Evolutionary conservation across 176 grass and related monocot genomes (phyloP).

Genomic region (Bothriochloa decipiens): DNA sequence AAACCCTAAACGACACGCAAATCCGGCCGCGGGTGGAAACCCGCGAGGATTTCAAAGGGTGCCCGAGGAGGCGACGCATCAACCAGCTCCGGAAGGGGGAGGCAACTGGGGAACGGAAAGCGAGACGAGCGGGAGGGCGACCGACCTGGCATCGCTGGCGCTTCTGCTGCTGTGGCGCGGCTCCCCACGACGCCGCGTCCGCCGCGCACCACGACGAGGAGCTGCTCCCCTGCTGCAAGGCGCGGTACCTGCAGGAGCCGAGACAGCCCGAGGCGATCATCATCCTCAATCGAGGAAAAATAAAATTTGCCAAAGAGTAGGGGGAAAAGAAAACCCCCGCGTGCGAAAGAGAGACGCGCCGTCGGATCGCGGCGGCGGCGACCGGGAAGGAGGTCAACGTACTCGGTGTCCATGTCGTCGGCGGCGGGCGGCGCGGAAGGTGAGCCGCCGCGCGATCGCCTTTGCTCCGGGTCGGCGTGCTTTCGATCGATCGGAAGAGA

Average conservation of each 20-base stretch:
- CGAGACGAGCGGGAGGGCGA: background rate
- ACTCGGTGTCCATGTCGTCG: slow-evolving; percentile 47
- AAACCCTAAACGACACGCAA: background rate
- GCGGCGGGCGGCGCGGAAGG: background rate
- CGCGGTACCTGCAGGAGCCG: slow-evolving; percentile 34
- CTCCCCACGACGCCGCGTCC: background rate
- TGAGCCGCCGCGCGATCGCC: background rate
- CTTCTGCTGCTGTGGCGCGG: slow-evolving; percentile 48
- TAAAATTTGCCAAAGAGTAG: too few species aligned
- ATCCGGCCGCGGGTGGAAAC: background rate
- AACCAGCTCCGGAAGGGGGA: background rate
- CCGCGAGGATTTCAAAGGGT: background rate
- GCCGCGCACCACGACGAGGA: slow-evolving; percentile 40
- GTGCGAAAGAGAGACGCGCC: background rate
- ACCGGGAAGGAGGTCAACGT: background rate
- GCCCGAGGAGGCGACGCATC: background rate
- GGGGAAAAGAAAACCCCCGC: background rate
- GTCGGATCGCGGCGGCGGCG: background rate
- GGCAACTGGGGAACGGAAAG: background rate
- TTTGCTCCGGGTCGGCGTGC: background rate
- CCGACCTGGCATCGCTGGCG: slow-evolving; percentile 60
- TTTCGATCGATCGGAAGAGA: background rate
- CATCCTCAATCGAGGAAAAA: background rate
- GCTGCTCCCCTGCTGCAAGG: slow-evolving; percentile 46
- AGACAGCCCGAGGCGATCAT: slow-evolving; percentile 1